phyloP scores from a whole-genome alignment of 352 stramenopile genomes.

The Pythium aristosporum region DNA sequence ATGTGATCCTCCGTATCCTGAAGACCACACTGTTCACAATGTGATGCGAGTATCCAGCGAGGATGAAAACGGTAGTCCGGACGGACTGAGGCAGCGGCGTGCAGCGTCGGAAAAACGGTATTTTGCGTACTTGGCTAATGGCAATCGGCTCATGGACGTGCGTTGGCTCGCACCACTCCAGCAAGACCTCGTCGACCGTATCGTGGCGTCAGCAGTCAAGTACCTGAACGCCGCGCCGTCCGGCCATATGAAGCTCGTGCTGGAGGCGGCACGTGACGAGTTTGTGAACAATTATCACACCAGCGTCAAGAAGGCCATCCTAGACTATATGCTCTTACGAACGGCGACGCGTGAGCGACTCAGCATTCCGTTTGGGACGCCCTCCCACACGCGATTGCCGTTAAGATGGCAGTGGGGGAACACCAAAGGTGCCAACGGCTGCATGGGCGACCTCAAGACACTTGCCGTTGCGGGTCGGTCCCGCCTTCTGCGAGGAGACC shows the following conservation, averaged over 20 bases:
- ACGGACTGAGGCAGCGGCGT: neutral
- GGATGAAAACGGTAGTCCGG: neutral
- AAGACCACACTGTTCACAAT: neutral
- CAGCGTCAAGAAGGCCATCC: conserved; percentile 71
- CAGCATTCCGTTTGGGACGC: conserved; percentile 47
- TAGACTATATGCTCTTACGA: conserved; percentile 71
- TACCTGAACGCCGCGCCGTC: conserved; percentile 38
- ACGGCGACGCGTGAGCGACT: conserved; percentile 41
- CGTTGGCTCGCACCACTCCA: conserved; percentile 42
- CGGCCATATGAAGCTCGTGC: conserved; percentile 40
- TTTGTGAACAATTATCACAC: conserved; percentile 60
- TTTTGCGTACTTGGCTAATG: conserved; percentile 49
- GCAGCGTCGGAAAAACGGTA: conserved; percentile 47
- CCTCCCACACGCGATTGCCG: conserved; percentile 41
- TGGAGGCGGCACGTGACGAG: conserved; percentile 40
- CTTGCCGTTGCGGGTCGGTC: conserved; percentile 20
- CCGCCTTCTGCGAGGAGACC: neutral
- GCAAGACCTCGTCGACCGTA: conserved; percentile 33
- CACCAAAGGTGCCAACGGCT: conserved; percentile 48
- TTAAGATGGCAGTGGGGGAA: conserved; percentile 69
- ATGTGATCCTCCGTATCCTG: conserved; percentile 13
- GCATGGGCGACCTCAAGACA: conserved; percentile 47
- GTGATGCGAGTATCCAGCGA: neutral
- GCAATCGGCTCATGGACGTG: conserved; percentile 39
- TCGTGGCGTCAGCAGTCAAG: conserved; percentile 53